These are phyloP conservation scores for Plantago coronopus DNA, from an alignment of 305 asterid genomes.

Conservation along the genomic window DNA sequence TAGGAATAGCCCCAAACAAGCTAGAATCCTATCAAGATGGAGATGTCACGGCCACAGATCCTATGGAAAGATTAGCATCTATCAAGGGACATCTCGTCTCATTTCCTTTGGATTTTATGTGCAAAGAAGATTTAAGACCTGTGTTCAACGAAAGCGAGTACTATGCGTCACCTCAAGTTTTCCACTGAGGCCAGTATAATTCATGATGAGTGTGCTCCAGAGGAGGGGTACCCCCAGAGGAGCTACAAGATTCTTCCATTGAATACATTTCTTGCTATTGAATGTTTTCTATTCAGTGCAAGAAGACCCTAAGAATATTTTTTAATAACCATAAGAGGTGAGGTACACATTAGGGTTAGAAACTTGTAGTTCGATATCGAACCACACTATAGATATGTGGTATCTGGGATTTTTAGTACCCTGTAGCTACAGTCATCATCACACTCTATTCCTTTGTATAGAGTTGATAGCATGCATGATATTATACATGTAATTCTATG, in stretches of 20 bases:
- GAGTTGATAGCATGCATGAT: not conserved
- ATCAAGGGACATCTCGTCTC: constrained; percentile 90
- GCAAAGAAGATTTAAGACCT: constrained; percentile 89
- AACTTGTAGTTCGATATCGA: not conserved
- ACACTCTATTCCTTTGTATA: not conserved
- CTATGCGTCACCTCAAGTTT: constrained; percentile 86
- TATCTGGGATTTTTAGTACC: not conserved
- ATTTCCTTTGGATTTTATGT: constrained; percentile 86
- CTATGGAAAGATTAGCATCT: constrained; percentile 67
- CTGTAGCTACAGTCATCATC: not conserved
- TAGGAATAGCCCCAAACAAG: constrained; percentile 79
- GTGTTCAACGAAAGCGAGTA: constrained; percentile 90
- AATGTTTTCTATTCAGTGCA: constrained; percentile 8
- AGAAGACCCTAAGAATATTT: not conserved
- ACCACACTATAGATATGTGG: not conserved
- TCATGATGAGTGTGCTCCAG: not conserved
- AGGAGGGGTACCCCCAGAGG: no score
- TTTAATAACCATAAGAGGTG: not conserved
- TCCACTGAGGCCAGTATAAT: constrained; percentile 37
- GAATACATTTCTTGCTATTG: not conserved
- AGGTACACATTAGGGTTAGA: not conserved
- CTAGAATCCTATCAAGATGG: constrained; percentile 66
- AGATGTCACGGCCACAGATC: constrained; percentile 55
- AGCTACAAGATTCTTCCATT: not conserved
- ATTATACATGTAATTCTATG: not conserved